These are phyloP conservation scores for Fusarium burgessii DNA, from an alignment of 2,329 filamentous ascomycete genomes.

Conservation along the genomic window DNA sequence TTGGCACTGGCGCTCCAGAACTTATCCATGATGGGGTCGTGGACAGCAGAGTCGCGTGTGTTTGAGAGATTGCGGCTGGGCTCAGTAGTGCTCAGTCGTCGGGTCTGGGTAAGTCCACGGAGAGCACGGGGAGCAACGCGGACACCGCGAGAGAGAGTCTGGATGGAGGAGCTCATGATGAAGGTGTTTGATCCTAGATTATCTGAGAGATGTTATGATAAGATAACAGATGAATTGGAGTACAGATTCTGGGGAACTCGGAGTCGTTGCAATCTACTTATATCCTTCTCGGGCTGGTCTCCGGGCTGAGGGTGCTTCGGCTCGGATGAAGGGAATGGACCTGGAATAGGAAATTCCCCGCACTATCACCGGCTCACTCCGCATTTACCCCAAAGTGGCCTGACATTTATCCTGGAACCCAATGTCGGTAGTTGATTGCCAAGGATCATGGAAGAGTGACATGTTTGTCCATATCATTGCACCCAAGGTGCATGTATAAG, in stretches of 20 bases:
- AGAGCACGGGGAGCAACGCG: constrained; percentile 27
- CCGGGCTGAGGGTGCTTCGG: constrained; percentile 31
- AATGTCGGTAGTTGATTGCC: constrained; percentile 17
- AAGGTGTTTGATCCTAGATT: neutral
- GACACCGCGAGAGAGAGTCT: constrained; percentile 35
- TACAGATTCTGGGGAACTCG: neutral
- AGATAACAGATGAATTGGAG: neutral
- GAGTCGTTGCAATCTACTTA: constrained; percentile 12
- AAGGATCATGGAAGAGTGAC: neutral
- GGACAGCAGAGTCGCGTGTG: constrained; percentile 31
- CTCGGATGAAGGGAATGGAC: constrained; percentile 33
- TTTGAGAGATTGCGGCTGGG: constrained; percentile 18
- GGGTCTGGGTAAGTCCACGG: constrained; percentile 22
- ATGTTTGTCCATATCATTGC: neutral
- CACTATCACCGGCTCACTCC: constrained; percentile 9
- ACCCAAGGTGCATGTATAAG: neutral
- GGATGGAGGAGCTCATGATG: constrained; percentile 41
- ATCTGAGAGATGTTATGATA: no score
- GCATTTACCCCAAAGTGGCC: constrained; percentile 29
- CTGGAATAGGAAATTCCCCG: constrained; percentile 28
- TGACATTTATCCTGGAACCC: constrained; percentile 9
- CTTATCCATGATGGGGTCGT: constrained; percentile 43
- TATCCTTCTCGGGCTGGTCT: constrained; percentile 17
- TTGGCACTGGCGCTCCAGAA: constrained; percentile 27
- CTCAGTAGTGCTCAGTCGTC: constrained; percentile 35